phyloP scores from a whole-genome alignment of 345 rosid genomes.

The Microthlaspi erraticum region DNA sequence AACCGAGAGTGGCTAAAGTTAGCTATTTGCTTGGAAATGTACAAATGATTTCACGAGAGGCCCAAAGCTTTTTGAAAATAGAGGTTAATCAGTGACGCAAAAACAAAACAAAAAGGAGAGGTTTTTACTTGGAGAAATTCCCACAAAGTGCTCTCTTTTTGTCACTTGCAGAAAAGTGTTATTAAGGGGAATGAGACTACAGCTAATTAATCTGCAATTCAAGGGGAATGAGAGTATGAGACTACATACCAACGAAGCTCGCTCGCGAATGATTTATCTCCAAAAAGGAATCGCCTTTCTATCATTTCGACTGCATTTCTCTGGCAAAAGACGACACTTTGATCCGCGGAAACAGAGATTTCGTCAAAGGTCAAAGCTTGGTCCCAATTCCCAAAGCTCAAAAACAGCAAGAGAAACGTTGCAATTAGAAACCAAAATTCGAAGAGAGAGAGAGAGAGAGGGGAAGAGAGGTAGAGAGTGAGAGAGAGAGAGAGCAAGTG shows the following conservation, averaged over 20 bases:
- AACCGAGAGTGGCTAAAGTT: constrained; percentile 18
- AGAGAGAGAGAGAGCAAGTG: no score
- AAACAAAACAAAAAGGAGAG: background rate
- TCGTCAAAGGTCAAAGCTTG: constrained; percentile 39
- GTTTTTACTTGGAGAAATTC: background rate
- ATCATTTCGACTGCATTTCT: constrained; percentile 5
- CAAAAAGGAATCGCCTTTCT: constrained; percentile 34
- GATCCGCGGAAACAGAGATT: constrained; percentile 33
- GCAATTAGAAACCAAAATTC: constrained; percentile 8
- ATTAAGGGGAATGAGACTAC: constrained; percentile 28
- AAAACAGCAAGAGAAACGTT: constrained; percentile 24
- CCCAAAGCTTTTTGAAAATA: constrained; percentile 21
- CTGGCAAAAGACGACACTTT: constrained; percentile 27
- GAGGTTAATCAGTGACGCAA: constrained; percentile 6
- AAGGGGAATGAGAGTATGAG: no score
- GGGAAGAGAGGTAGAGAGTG: no score
- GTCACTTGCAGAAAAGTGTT: constrained; percentile 30
- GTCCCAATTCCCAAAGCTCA: constrained; percentile 41
- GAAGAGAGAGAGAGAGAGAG: background rate
- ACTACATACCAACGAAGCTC: constrained; percentile 41
- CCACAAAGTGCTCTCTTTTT: constrained; percentile 34
- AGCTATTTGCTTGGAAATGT: constrained; percentile 10
- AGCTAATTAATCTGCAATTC: constrained; percentile 28
- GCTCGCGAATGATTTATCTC: constrained; percentile 17
- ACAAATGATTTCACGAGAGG: constrained; percentile 20